A percentile compares a stretch with the other conserved stretches of the same genome.
Conservation (phyloP, 768 basidiomycete species). For the Amyloporia xantha region DNA sequence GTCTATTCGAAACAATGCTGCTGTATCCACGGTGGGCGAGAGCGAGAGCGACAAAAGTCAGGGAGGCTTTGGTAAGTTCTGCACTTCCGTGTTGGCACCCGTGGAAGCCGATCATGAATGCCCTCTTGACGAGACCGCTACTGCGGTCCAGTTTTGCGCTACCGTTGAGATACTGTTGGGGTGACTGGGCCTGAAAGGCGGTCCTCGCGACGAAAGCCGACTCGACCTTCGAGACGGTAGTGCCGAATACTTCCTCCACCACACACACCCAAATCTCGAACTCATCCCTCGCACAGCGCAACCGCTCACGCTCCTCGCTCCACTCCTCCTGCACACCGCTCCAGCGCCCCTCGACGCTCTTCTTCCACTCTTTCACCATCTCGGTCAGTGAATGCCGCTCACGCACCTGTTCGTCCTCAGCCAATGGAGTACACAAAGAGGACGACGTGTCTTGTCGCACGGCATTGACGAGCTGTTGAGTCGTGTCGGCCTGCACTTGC, state of each 20-base stretch:
- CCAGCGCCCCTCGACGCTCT: conserved; percentile 76
- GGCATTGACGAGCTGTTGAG: conserved; percentile 20
- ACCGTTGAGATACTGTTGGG: conserved; percentile 29
- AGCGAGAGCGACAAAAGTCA: too few relatives aligned
- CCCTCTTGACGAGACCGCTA: conserved; percentile 47
- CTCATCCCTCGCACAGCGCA: conserved; percentile 68
- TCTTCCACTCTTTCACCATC: conserved; percentile 70
- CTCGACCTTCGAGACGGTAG: conserved; percentile 32
- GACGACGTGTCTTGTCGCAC: conserved; percentile 20
- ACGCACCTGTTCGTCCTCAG: conserved; percentile 26
- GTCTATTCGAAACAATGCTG: too few relatives aligned
- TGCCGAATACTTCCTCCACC: conserved; percentile 48
- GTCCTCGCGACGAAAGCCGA: conserved; percentile 26
- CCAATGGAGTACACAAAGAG: conserved; percentile 12
- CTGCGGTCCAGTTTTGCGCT: conserved; percentile 22
- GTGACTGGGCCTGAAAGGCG: conserved; percentile 29
- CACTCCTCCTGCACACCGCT: conserved; percentile 72
- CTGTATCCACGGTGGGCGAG: too few relatives aligned
- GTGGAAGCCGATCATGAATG: conserved; percentile 29
- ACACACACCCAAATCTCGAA: conserved; percentile 61
- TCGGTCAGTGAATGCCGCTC: conserved; percentile 46
- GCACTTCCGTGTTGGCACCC: conserved; percentile 16
- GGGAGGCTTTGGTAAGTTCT: too few relatives aligned
- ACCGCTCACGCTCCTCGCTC: conserved; percentile 70
- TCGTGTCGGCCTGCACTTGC: conserved; percentile 30